Conservation (phyloP, 108 stramenopile species). For the Pelagomonas calceolata region DNA sequence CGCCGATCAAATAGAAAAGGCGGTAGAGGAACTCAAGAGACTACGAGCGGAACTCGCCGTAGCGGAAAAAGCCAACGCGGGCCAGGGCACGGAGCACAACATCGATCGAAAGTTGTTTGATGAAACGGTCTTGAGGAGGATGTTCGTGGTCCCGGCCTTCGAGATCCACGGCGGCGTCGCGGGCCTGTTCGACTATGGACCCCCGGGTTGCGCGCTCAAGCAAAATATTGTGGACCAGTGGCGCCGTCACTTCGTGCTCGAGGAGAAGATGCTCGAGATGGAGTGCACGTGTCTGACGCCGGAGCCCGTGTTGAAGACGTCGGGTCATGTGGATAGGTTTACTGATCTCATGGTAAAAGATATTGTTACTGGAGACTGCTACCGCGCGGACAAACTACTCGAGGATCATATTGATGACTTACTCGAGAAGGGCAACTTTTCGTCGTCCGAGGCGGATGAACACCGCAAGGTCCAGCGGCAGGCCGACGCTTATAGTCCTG, state of each 20-base stretch:
- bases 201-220: slow-evolving; percentile 92
- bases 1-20: slow-evolving; percentile 43
- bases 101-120: slow-evolving; percentile 85
- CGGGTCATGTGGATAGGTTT: slow-evolving; percentile 98
- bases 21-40: background rate
- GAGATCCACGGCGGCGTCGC: slow-evolving; percentile 98
- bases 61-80: background rate
- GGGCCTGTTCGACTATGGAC: slow-evolving; percentile 96
- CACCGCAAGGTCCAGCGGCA: slow-evolving; percentile 82
- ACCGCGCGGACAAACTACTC: slow-evolving; percentile 92
- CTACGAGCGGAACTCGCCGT: background rate
- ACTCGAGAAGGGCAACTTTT: slow-evolving; percentile 54
- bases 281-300: slow-evolving; percentile 97
- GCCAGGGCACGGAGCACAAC: background rate
- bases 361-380: slow-evolving; percentile 65
- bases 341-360: slow-evolving; percentile 99
- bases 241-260: slow-evolving; percentile 92
- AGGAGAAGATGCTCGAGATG: slow-evolving; percentile 98
- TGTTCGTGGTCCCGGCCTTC: slow-evolving; percentile 97
- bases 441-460: slow-evolving; percentile 59
- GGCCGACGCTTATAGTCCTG: slow-evolving; percentile 90
- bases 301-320: slow-evolving; percentile 84
- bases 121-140: slow-evolving; percentile 85
- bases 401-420: slow-evolving; percentile 95
- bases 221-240: slow-evolving; percentile 87